Percentiles rank a stretch among this genome's conserved stretches.
Evolutionary conservation across 2,329 filamentous ascomycete species (phyloP).

Genomic region (Hymenoscyphus linearis): DNA sequence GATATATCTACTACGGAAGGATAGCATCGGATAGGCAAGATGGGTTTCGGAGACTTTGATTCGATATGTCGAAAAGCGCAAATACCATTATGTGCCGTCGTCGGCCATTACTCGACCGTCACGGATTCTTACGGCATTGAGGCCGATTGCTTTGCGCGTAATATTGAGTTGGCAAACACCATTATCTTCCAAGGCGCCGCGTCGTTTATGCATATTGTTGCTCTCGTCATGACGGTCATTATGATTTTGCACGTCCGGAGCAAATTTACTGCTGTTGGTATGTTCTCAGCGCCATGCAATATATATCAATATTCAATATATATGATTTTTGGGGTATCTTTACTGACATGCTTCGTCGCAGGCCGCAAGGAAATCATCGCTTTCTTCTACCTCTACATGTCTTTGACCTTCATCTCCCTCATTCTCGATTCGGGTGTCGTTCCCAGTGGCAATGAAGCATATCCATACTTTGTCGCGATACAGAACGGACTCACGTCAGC

Average conservation of each 20-base stretch:
- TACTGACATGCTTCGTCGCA: constrained; percentile 25
- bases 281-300: constrained; percentile 32
- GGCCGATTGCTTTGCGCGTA: constrained; percentile 85
- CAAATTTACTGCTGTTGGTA: constrained; percentile 97
- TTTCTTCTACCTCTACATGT: constrained; percentile 96
- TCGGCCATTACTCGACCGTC: constrained; percentile 69
- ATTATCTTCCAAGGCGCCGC: constrained; percentile 95
- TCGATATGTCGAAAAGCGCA: constrained; percentile 79
- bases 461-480: constrained; percentile 85
- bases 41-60: constrained; percentile 89
- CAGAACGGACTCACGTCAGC: constrained; percentile 84
- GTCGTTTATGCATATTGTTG: constrained; percentile 86
- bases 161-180: constrained; percentile 94
- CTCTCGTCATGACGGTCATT: constrained; percentile 86
- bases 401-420: constrained; percentile 82
- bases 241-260: constrained; percentile 97
- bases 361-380: constrained; percentile 67
- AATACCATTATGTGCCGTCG: constrained; percentile 79
- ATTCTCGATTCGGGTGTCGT: constrained; percentile 90
- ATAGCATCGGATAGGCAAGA: constrained; percentile 33
- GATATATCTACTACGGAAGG: background rate
- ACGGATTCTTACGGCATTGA: constrained; percentile 71
- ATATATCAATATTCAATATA: background rate
- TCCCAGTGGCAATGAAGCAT: constrained; percentile 72
- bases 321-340: background rate